phyloP scores from a whole-genome alignment of 805 yeast species.

The Teunomyces cretensis region DNA sequence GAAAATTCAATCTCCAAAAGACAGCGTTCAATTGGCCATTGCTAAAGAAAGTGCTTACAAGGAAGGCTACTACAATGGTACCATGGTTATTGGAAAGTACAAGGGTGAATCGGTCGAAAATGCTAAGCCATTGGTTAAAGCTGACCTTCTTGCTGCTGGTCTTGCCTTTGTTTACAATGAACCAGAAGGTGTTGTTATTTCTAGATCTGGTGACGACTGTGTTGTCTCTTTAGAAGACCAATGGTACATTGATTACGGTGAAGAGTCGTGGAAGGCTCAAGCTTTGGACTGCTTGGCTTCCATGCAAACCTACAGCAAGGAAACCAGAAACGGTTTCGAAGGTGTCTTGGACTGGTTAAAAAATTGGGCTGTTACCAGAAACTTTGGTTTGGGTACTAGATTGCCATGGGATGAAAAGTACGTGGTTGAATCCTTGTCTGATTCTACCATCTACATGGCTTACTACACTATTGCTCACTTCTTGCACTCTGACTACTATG shows the following conservation, averaged over 20 bases:
- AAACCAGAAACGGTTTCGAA: constrained; percentile 88
- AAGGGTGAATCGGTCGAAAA: constrained; percentile 85
- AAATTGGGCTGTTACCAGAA: constrained; percentile 98
- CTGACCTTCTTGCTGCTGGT: constrained; percentile 73
- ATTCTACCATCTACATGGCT: constrained; percentile 93
- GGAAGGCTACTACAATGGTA: constrained; percentile 94
- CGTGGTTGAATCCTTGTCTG: constrained; percentile 91
- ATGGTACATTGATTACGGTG: constrained; percentile 98
- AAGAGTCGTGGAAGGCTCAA: constrained; percentile 78
- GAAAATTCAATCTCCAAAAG: constrained; percentile 95
- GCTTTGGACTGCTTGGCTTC: constrained; percentile 74
- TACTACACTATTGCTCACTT: constrained; percentile 88
- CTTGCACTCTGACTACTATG: constrained; percentile 84
- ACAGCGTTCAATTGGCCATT: constrained; percentile 75
- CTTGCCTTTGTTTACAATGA: constrained; percentile 89
- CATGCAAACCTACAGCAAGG: constrained; percentile 79
- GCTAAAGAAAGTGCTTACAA: constrained; percentile 96
- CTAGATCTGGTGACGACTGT: constrained; percentile 96
- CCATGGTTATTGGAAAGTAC: constrained; percentile 75
- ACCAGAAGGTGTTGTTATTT: constrained; percentile 86
- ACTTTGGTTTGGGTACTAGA: constrained; percentile 91
- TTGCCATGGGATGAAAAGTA: constrained; percentile 97
- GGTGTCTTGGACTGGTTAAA: constrained; percentile 94
- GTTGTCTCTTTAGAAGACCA: constrained; percentile 96
- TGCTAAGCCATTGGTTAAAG: constrained; percentile 85